Evolutionary conservation across 306 rosid species (phyloP).

Genomic region (Astragalus glycyphyllos): DNA sequence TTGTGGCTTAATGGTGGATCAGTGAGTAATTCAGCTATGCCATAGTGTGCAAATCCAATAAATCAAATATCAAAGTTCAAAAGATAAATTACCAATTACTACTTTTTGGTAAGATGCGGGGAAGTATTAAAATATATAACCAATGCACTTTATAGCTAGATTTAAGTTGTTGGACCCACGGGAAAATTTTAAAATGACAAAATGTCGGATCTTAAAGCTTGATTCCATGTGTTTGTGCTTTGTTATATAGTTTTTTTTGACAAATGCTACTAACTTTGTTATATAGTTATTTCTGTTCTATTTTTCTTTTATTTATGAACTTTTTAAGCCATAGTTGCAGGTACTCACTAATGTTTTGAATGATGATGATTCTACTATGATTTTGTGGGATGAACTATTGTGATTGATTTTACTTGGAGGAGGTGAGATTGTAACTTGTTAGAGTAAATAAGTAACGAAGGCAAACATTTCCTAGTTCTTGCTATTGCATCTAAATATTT

Average conservation of each 20-base stretch:
- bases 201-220: background rate
- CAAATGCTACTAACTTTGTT: too few species aligned
- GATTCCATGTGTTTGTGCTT: background rate
- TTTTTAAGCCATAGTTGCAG: background rate
- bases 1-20: conserved; percentile 31
- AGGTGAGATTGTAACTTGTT: background rate
- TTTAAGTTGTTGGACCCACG: background rate
- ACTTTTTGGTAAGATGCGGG: background rate
- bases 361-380: background rate
- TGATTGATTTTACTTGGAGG: conserved; percentile 1
- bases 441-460: conserved; percentile 2
- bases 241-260: background rate
- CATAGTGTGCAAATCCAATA: conserved; percentile 15
- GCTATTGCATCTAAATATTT: conserved; percentile 8
- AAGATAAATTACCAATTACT: background rate
- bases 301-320: background rate
- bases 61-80: background rate
- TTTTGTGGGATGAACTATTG: conserved; percentile 1
- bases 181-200: too few species aligned
- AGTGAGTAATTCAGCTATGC: conserved; percentile 31
- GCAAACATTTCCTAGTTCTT: background rate
- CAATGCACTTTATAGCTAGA: background rate
- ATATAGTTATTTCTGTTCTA: background rate
- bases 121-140: background rate
- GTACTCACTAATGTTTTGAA: background rate